Base-by-base conservation (phyloP, 164 flowering plant genomes). In the Kingdonia uniflora region DNA sequence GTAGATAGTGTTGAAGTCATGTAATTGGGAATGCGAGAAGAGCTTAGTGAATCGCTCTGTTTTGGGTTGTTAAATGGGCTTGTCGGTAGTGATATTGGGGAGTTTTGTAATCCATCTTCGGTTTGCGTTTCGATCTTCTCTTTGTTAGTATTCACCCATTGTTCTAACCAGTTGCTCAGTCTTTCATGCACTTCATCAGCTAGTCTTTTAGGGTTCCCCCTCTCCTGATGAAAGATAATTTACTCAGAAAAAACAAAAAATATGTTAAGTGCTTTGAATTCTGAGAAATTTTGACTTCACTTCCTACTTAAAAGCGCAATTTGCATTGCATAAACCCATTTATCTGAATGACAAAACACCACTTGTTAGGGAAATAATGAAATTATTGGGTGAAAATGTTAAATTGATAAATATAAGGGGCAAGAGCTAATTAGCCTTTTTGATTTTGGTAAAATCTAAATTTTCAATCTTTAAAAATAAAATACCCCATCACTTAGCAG, bases 1-100 rank as follows among this genome's bases (percentile, higher is more conserved):
- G 82, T 75, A 16, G 95, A 85, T 67, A 80, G 77, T 6, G 95
- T 85, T 6, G 76, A 62, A 10, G 82, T 77, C 97, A 85, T 89
- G 64, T 81, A 89, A 55, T 79, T 61, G 19, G 87, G 89, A 57
- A 83, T 12, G 20, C 51, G 33, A 5, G 84, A 75, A 42, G 86
- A 81, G 40, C 54, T 71, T 7, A 65, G 49, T 15, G 70, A 70
- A 52, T 49, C 59, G 2, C 58, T 60, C 29, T 49, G 63, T 51
- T 61, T 69, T 1, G 52, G 56, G 14, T 60, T 68, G 53, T 78
- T 75, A 49, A 59, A 51, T 15, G 77, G 68, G 50, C 71, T 74
- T 56, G 78, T 68, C 16, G 69, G 61, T 10, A 40, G 49, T 12
- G 45, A 47, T 11, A 52, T 21, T n/a, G 73, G 69, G 25, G 80